Evolutionary conservation across 2,329 filamentous ascomycete genomes (phyloP).

Genomic region (Camptophora hylomeconis): DNA sequence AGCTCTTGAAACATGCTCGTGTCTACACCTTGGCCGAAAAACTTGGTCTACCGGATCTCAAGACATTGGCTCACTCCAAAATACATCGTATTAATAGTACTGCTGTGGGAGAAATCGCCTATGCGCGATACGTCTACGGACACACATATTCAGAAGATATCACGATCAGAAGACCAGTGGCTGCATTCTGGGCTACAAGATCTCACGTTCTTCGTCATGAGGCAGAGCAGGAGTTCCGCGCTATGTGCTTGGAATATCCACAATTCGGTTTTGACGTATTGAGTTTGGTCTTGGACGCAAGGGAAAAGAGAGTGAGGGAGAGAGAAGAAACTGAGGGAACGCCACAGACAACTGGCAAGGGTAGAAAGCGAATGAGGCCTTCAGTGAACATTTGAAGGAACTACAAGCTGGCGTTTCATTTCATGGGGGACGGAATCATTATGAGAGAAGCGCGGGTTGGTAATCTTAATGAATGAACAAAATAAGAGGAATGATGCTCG

Average conservation of each 20-base stretch:
- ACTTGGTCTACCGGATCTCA: slow-evolving; percentile 55
- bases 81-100: slow-evolving; percentile 85
- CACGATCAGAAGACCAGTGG: slow-evolving; percentile 67
- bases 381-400: slow-evolving; percentile 13
- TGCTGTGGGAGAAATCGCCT: slow-evolving; percentile 78
- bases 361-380: slow-evolving; percentile 25
- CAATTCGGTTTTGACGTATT: slow-evolving; percentile 90
- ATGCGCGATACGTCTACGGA: slow-evolving; percentile 80
- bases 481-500: too few relatives aligned
- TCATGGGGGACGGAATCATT: too few relatives aligned
- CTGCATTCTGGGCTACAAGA: slow-evolving; percentile 78
- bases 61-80: slow-evolving; percentile 69
- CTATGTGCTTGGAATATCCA: slow-evolving; percentile 75
- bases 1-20: slow-evolving; percentile 77
- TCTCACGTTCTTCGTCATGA: slow-evolving; percentile 72
- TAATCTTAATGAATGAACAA: too few relatives aligned
- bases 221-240: slow-evolving; percentile 72
- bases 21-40: slow-evolving; percentile 82
- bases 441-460: too few relatives aligned
- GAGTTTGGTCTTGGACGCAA: slow-evolving; percentile 38
- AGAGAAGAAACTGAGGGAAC: slow-evolving; percentile 22
- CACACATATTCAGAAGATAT: slow-evolving; percentile 57
- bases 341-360: slow-evolving; percentile 19
- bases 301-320: slow-evolving; percentile 28
- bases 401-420: too few relatives aligned